These are phyloP conservation scores for Apiotrichum mycotoxinovorans DNA, from an alignment of 1,284 basidiomycete genomes.

Conservation along the genomic window DNA sequence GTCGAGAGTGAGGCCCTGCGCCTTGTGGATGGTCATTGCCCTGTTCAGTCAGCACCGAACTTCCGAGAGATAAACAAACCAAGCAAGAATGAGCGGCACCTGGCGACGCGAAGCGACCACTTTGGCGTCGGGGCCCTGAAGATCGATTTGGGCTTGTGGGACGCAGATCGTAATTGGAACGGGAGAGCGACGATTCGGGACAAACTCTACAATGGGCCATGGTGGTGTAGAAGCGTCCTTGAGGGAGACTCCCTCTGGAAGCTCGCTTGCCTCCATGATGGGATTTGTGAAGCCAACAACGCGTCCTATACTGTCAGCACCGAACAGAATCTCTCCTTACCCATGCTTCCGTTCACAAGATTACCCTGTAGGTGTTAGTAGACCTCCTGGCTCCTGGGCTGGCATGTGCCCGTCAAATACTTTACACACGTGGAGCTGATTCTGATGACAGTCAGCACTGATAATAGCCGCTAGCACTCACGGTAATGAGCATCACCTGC, in stretches of 20 bases:
- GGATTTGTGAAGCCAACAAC: slow-evolving; percentile 10
- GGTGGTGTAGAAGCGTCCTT: not conserved
- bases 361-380: slow-evolving; percentile 2
- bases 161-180: not conserved
- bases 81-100: slow-evolving; percentile 16
- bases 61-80: not conserved
- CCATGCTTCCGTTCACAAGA: slow-evolving; percentile 13
- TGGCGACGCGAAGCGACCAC: slow-evolving; percentile 6
- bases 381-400: not conserved
- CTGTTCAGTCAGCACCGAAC: slow-evolving; percentile 2
- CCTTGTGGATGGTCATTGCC: slow-evolving; percentile 43
- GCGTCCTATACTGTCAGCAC: slow-evolving; percentile 5
- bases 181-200: slow-evolving; percentile 2
- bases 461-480: slow-evolving; percentile 13
- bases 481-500: slow-evolving; percentile 40
- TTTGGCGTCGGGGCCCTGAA: not conserved
- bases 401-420: not conserved
- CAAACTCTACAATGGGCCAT: slow-evolving; percentile 37
- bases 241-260: not conserved
- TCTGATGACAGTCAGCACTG: slow-evolving; percentile 5
- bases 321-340: not conserved
- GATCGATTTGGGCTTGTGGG: not conserved
- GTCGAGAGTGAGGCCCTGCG: slow-evolving; percentile 58
- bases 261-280: not conserved
- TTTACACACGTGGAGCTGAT: not conserved